Conservation (phyloP, 2,329 filamentous ascomycete species). For the Pestalotiopsis sp. region DNA sequence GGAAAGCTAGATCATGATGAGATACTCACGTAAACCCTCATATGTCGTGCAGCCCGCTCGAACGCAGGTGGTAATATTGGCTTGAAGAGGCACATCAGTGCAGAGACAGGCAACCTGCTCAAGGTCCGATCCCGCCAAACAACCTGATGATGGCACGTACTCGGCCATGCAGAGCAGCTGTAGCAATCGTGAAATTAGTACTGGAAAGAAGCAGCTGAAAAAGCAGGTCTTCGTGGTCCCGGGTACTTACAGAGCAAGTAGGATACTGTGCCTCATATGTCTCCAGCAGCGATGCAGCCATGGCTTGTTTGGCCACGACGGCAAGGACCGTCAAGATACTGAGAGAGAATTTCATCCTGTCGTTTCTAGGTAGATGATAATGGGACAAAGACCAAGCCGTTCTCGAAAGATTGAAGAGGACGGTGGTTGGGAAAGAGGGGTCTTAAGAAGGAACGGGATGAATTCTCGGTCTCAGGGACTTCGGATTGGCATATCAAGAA, state of each 20-base stretch:
- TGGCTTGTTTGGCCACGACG: background rate
- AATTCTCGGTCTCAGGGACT: background rate
- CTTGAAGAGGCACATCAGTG: slow-evolving; percentile 9
- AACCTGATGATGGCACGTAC: slow-evolving; percentile 4
- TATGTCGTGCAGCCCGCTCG: slow-evolving; percentile 13
- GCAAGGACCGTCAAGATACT: background rate
- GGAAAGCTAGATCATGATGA: background rate
- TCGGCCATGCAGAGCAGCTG: background rate
- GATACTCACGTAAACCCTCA: slow-evolving; percentile 15
- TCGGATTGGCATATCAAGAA: background rate
- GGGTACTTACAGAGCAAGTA: slow-evolving; percentile 10
- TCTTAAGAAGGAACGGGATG: background rate
- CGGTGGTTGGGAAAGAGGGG: background rate
- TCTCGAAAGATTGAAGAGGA: background rate
- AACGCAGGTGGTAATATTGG: slow-evolving; percentile 13
- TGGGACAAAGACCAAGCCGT: background rate
- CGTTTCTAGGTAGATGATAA: background rate
- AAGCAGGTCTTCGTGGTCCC: background rate
- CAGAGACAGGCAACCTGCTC: slow-evolving; percentile 8
- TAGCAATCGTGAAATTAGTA: background rate
- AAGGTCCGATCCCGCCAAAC: background rate
- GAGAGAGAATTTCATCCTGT: background rate
- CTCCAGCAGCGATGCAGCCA: slow-evolving; percentile 1
- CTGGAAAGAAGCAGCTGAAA: background rate
- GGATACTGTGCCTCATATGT: slow-evolving; percentile 4